Conservation (phyloP, 2,329 filamentous ascomycete species). For the Arthroderma sp. region DNA sequence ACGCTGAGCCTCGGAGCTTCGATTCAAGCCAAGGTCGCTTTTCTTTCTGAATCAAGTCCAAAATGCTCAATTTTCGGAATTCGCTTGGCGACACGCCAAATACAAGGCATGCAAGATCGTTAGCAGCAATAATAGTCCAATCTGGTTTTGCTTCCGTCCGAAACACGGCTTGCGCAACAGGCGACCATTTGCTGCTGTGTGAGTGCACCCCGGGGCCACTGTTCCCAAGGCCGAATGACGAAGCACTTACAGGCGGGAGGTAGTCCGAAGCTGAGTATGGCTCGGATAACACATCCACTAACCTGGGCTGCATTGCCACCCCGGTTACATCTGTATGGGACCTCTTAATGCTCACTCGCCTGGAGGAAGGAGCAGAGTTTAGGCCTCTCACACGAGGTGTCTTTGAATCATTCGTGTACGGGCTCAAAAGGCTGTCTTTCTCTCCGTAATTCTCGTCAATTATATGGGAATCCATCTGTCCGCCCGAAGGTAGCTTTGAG, state of each 20-base stretch:
- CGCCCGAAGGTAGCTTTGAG: too few species aligned
- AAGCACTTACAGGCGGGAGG: slow-evolving; percentile 23
- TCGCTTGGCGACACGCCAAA: slow-evolving; percentile 98
- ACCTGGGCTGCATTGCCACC: slow-evolving; percentile 62
- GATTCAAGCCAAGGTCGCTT: slow-evolving; percentile 77
- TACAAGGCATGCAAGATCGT: slow-evolving; percentile 91
- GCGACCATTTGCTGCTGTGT: slow-evolving; percentile 79
- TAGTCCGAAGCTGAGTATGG: slow-evolving; percentile 54
- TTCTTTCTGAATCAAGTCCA: slow-evolving; percentile 88
- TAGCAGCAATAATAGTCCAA: slow-evolving; percentile 92
- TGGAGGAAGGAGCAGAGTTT: slow-evolving; percentile 38
- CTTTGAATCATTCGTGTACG: slow-evolving; percentile 14
- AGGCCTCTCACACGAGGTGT: slow-evolving; percentile 20
- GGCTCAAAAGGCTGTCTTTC: not conserved
- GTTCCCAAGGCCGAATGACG: slow-evolving; percentile 27
- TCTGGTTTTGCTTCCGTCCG: slow-evolving; percentile 83
- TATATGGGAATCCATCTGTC: too few species aligned
- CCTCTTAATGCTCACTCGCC: slow-evolving; percentile 61
- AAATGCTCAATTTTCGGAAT: slow-evolving; percentile 83
- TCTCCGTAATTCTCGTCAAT: not conserved
- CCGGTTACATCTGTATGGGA: slow-evolving; percentile 76
- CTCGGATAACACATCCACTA: slow-evolving; percentile 73
- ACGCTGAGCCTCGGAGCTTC: slow-evolving; percentile 47
- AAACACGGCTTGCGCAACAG: slow-evolving; percentile 90
- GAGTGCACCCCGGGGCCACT: slow-evolving; percentile 54